phyloP scores from a whole-genome alignment of 768 basidiomycete genomes.

The Gelatoporia subvermispora region DNA sequence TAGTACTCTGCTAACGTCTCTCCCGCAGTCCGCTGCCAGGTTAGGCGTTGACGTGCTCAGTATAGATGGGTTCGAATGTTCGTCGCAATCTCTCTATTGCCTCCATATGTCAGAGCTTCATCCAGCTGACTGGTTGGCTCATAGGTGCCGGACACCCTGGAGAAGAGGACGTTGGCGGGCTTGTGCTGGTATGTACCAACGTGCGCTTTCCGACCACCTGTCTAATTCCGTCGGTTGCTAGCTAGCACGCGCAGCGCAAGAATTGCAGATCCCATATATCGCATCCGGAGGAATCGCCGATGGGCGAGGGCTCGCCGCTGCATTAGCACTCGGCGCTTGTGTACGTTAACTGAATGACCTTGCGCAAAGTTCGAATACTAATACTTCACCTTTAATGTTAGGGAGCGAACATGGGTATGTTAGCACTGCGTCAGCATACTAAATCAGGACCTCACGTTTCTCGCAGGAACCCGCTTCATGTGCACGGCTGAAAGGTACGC shows the following conservation, averaged over 20 bases:
- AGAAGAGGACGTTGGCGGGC: constrained; percentile 86
- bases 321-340: constrained; percentile 74
- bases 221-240: too few species aligned
- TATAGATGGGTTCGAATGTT: constrained; percentile 91
- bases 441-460: background rate
- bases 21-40: constrained; percentile 51
- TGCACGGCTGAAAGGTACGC: constrained; percentile 75
- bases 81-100: constrained; percentile 13
- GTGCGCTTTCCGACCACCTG: too few species aligned
- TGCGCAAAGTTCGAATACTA: constrained; percentile 3
- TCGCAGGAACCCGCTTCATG: constrained; percentile 77
- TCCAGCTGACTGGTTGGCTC: constrained; percentile 4
- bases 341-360: constrained; percentile 38
- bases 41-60: constrained; percentile 84
- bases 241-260: constrained; percentile 84
- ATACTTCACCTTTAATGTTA: constrained; percentile 23
- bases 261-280: constrained; percentile 79
- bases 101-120: background rate
- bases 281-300: constrained; percentile 92
- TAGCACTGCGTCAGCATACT: background rate
- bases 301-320: constrained; percentile 76
- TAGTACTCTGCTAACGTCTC: background rate
- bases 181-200: constrained; percentile 60
- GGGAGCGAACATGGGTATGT: constrained; percentile 79
- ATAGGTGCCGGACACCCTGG: constrained; percentile 93